Base-by-base conservation (phyloP, 768 basidiomycete genomes). In the Macrolepiota albuminosa region DNA sequence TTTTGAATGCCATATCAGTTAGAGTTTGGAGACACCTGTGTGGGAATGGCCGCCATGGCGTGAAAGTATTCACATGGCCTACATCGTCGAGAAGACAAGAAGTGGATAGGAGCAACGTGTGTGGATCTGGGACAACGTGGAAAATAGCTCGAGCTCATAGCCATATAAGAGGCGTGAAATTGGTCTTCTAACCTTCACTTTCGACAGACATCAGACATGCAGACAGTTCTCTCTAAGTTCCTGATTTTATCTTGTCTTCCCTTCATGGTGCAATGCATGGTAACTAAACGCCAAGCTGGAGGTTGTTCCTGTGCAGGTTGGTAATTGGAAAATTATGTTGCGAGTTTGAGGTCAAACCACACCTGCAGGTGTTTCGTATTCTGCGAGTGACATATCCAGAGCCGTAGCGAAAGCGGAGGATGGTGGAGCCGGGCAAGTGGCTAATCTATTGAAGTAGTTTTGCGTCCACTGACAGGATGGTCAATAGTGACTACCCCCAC, bases 251-350 rank as follows among this genome's bases (percentile, higher is more conserved):
- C 58, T 43, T 57, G 54, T n/a, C 49, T 65, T n/a, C 40, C 50
- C 40, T 42, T 56, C 34, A 36, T 53, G 34, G 60, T 39, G 14
- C 61, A 69, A 52, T 65, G 65, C 31, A 40, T 63, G 52, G 59
- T 63, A 24, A 47, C 63, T 21, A 50, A 64, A 49, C 67, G 66
- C 29, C 69, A 67, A 52, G 60, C 63, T 5, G 58, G 54, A 14
- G 66, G 67, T 11, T 69, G 70, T 49, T 61, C 53, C 26, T 71
- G 70, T 53, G 67, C 66, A 57, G 68, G 68, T 69, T 13, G 53
- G 56, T 33, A 18, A 24, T 36, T 21, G 40, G 16, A 16, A 24
- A 57, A 21, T n/a, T 10, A 60, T 45, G 13, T 34, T 16, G 29
- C 11, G 51, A 45, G 24, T 46, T 18, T 26, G 18, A 29, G 33